These are phyloP conservation scores for Colletotrichum cuscutae DNA, from an alignment of 2,329 filamentous ascomycete genomes.

Conservation along the genomic window DNA sequence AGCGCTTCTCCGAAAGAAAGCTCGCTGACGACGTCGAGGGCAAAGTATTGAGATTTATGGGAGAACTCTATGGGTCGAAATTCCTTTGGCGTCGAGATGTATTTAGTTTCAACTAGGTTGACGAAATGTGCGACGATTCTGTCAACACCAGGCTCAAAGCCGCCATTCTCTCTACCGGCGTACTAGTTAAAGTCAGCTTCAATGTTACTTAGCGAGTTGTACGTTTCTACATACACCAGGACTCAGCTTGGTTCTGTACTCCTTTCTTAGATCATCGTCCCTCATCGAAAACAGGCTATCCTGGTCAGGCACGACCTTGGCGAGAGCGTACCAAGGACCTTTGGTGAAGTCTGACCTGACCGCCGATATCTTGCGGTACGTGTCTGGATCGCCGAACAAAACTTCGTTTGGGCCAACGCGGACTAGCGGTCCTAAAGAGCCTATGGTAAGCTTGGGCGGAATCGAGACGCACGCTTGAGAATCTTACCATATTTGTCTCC, in stretches of 20 bases:
- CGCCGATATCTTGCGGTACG: conserved; percentile 20
- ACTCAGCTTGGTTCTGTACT: conserved; percentile 32
- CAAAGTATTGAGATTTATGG: conserved; percentile 32
- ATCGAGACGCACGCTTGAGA: too few species aligned
- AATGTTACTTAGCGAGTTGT: too few species aligned
- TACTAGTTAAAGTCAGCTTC: conserved; percentile 2
- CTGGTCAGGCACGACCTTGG: conserved; percentile 28
- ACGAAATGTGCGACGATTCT: conserved; percentile 16
- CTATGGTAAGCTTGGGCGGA: conserved; percentile 36
- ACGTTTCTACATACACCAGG: conserved; percentile 19
- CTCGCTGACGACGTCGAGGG: conserved; percentile 41
- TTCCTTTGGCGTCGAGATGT: conserved; percentile 5
- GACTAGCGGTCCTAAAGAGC: conserved; percentile 35
- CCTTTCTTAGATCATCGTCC: conserved; percentile 33
- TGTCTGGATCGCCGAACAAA: conserved; percentile 34
- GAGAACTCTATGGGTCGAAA: conserved; percentile 32
- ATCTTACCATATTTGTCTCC: conserved; percentile 23
- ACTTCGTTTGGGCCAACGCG: conserved; percentile 37
- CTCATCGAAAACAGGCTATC: conserved; percentile 35
- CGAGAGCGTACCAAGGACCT: conserved; percentile 33
- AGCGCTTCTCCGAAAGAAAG: conserved; percentile 41
- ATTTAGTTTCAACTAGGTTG: conserved; percentile 23
- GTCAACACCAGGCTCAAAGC: conserved; percentile 24
- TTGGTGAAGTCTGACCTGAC: conserved; percentile 33
- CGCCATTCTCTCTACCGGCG: conserved; percentile 27